A percentile compares a stretch with the other conserved stretches of the same genome.
Evolutionary conservation across 2,329 filamentous ascomycete species (phyloP).

Genomic region (Saccharata proteae): DNA sequence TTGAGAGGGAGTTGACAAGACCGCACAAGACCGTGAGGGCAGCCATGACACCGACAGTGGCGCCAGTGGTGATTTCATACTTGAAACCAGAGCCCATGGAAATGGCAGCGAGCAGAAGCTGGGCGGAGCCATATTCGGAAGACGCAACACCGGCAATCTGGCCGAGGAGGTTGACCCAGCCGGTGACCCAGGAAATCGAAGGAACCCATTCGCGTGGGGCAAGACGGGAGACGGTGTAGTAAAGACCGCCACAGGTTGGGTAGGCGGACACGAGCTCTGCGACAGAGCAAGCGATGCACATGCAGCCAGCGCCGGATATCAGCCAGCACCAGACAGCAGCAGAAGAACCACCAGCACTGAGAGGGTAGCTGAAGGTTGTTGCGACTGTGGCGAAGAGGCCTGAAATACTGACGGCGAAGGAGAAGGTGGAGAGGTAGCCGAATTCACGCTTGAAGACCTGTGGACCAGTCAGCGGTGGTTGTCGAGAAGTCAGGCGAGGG

Average conservation of each 20-base stretch:
- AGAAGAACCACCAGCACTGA: constrained; percentile 41
- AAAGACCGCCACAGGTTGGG: constrained; percentile 43
- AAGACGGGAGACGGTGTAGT: constrained; percentile 45
- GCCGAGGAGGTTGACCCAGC: constrained; percentile 41
- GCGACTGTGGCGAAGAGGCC: constrained; percentile 45
- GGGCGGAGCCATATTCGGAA: constrained; percentile 44
- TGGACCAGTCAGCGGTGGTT: background rate
- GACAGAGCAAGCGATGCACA: constrained; percentile 43
- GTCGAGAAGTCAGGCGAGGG: background rate
- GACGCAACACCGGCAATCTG: constrained; percentile 44
- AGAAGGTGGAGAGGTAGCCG: constrained; percentile 46
- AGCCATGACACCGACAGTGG: constrained; percentile 45
- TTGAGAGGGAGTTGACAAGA: constrained; percentile 43
- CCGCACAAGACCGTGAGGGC: constrained; percentile 40
- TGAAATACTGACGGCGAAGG: constrained; percentile 46
- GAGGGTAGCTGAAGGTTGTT: constrained; percentile 43
- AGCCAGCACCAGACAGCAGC: constrained; percentile 48
- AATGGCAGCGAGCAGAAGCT: constrained; percentile 44
- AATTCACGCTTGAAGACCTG: constrained; percentile 49
- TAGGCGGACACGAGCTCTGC: constrained; percentile 47
- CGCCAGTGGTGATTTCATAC: constrained; percentile 34
- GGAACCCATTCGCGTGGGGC: constrained; percentile 37
- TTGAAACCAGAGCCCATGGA: constrained; percentile 38
- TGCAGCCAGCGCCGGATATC: constrained; percentile 43
- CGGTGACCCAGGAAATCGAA: constrained; percentile 35